Percentiles rank a stretch among this genome's conserved stretches.
Evolutionary conservation across 148 eudicot species (phyloP).

Genomic region (Spergularia bocconei): DNA sequence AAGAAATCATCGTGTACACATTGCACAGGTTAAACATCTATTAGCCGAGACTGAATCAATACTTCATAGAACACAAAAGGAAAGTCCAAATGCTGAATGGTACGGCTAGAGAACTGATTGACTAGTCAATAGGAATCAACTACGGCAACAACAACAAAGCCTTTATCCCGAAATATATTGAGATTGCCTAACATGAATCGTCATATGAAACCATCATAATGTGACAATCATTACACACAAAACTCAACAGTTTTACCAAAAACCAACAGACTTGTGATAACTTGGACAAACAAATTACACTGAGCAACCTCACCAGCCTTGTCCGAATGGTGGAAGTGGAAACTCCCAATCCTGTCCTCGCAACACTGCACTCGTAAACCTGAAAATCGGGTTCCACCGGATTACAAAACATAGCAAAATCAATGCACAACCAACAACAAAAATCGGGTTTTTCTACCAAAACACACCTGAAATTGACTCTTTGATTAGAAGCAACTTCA

Average conservation of each 20-base stretch:
- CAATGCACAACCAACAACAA: neutral
- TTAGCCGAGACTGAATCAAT: too few relatives aligned
- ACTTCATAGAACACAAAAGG: too few relatives aligned
- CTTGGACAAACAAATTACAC: neutral
- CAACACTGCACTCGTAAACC: conserved; percentile 92
- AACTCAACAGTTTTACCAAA: neutral
- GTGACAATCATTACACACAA: too few relatives aligned
- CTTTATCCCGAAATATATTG: too few relatives aligned
- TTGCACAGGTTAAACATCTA: too few relatives aligned
- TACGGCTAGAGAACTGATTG: too few relatives aligned
- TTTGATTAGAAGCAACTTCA: conserved; percentile 66
- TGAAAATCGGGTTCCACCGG: conserved; percentile 19
- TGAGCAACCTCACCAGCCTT: conserved; percentile 71
- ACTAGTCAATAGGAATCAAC: too few relatives aligned
- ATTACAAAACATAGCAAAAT: neutral
- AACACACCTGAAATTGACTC: conserved; percentile 74
- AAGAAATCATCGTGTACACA: too few relatives aligned
- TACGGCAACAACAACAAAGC: too few relatives aligned
- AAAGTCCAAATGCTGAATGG: too few relatives aligned
- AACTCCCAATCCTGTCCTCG: conserved; percentile 82
- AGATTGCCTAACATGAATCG: too few relatives aligned
- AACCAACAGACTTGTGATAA: neutral
- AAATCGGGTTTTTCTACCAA: neutral
- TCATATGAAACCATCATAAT: too few relatives aligned
- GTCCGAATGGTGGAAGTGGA: conserved; percentile 93